Base-by-base conservation (phyloP, 1,284 basidiomycete species). In the Ceraceosorus guamensis region DNA sequence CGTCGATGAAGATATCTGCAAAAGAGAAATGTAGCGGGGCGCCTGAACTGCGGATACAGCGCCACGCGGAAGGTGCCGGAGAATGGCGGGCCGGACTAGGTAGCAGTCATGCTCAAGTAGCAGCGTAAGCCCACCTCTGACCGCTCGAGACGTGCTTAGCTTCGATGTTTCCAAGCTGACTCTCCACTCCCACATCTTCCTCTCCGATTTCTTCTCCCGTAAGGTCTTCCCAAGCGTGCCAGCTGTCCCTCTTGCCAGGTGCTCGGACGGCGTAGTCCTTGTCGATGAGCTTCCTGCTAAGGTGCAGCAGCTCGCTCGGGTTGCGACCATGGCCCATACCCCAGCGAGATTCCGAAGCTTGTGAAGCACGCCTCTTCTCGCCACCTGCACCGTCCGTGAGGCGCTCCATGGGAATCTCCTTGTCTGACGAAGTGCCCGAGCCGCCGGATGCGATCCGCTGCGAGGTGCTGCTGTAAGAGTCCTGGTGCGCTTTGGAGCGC, bases 151-250 rank as follows among this genome's bases (percentile, higher is more conserved):
- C 46, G 41, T 73, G 61, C 58, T 65, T 68, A 33, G 65, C 58
- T 54, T 76, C 62, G 35, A 76, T 47, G 41, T 67, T 65, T 1
- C 74, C 73, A 5, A 75, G 59, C 53, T 74, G 71, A 14, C 59
- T 57, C 55, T 76, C 74, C 47, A 71, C 65, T 0, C 73, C 74
- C 0, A 76, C 74, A 49, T 76, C 74, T 55, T 74, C 71, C 37
- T 76, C 71, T 8, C 74, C 73, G 10, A 45, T 52, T 56, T 75
- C 74, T 1, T 59, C 70, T 6, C 66, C 52, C 0, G 70, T 71
- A n/a, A 76, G 61, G 24, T 75, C 73, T 13, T 67, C 66, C 48
- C 67, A 71, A 13, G 68, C 66, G 56, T 75, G 71, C 70, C 71
- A 74, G 34, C 60, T 59, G 31, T 59, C 59, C 31, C 59, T 48